These are phyloP conservation scores for Podila clonocystis DNA, from an alignment of 192 early-diverging fungal genomes.

Conservation along the genomic window DNA sequence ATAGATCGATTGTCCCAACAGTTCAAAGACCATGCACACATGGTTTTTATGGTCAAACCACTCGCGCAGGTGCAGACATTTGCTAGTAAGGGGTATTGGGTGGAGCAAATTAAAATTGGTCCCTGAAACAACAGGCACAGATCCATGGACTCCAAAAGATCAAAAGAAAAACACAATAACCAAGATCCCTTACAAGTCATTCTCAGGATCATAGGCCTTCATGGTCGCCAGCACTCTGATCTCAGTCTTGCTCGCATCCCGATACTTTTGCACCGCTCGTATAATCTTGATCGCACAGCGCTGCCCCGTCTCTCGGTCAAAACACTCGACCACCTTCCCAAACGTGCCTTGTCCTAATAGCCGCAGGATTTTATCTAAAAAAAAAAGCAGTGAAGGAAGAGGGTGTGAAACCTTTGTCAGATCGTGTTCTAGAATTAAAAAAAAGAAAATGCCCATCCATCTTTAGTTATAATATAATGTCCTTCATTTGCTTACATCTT, in stretches of 20 bases:
- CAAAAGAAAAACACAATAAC: slow-evolving; percentile 1
- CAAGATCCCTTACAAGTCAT: slow-evolving; percentile 70
- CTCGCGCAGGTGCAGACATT: slow-evolving; percentile 89
- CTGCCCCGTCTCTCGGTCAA: slow-evolving; percentile 66
- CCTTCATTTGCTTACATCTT: slow-evolving; percentile 68
- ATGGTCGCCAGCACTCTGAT: slow-evolving; percentile 86
- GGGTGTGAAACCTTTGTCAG: slow-evolving; percentile 8
- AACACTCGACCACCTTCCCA: slow-evolving; percentile 95
- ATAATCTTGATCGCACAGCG: slow-evolving; percentile 94
- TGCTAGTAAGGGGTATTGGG: slow-evolving; percentile 54
- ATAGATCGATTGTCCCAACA: slow-evolving; percentile 88
- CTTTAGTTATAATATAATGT: neutral
- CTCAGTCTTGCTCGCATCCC: slow-evolving; percentile 91
- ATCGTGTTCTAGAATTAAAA: slow-evolving; percentile 5
- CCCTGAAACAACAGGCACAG: neutral
- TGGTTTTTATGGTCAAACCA: slow-evolving; percentile 92
- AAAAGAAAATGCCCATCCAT: neutral
- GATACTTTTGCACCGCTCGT: slow-evolving; percentile 92
- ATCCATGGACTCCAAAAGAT: neutral
- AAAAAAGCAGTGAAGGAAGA: neutral
- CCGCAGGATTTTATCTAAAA: slow-evolving; percentile 80
- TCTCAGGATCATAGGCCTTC: slow-evolving; percentile 82
- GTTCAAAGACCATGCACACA: slow-evolving; percentile 98
- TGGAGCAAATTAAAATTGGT: neutral
- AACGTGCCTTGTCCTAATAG: slow-evolving; percentile 97